A percentile compares a stretch with the other conserved stretches of the same genome.
Conservation (phyloP, 768 basidiomycete species). For the Leccinum subgranulosum region DNA sequence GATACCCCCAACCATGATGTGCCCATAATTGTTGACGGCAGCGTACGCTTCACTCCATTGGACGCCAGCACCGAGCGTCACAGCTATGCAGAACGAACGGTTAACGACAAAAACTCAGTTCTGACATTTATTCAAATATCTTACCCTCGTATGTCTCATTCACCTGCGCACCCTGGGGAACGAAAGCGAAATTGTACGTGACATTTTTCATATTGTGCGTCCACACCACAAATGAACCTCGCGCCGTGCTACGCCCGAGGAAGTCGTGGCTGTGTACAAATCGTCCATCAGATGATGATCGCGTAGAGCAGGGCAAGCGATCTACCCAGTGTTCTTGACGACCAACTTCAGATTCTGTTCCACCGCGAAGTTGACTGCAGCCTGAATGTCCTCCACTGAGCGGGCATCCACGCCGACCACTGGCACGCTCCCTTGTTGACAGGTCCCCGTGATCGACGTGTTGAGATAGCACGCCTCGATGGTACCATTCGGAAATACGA, state of each 20-base stretch:
- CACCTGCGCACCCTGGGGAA: conserved; percentile 31
- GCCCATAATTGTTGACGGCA: conserved; percentile 36
- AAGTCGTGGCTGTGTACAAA: conserved; percentile 33
- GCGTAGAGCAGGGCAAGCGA: neutral
- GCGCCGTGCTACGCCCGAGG: conserved; percentile 40
- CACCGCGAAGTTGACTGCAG: conserved; percentile 23
- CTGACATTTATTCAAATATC: neutral
- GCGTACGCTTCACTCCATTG: conserved; percentile 47
- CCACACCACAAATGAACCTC: conserved; percentile 40
- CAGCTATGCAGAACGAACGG: conserved; percentile 22
- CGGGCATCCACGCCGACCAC: conserved; percentile 25
- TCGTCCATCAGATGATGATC: neutral
- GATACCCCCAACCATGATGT: conserved; percentile 45
- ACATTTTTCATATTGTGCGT: conserved; percentile 43
- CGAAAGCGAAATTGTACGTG: conserved; percentile 29
- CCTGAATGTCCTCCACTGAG: conserved; percentile 23
- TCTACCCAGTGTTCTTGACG: conserved; percentile 30
- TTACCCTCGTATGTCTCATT: conserved; percentile 23
- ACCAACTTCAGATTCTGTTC: conserved; percentile 20
- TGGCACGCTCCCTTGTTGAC: conserved; percentile 26
- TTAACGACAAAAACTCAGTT: neutral
- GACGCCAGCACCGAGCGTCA: conserved; percentile 41
- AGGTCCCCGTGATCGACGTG: conserved; percentile 23
- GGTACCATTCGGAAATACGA: conserved; percentile 40
- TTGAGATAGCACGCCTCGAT: conserved; percentile 36